Evolutionary conservation across 1,284 basidiomycete species (phyloP), one percentile per base, ranked within the genome.

Genomic region (Apiotrichum veenhuisii): DNA sequence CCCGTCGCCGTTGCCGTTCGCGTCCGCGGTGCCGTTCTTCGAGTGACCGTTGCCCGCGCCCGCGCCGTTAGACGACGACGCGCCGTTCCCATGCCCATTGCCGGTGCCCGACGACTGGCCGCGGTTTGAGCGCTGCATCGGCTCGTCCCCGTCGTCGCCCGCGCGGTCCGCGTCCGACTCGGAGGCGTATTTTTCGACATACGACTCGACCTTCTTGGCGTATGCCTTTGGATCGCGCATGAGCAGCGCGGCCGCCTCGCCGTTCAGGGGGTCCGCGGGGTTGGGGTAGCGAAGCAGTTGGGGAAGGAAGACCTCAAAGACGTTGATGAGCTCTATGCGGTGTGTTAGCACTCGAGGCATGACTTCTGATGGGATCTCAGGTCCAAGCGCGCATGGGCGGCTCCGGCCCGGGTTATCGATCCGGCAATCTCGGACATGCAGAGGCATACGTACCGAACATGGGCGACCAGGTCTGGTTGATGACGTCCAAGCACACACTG

Each of bases 381-480:
- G n/a, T n/a, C n/a, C n/a, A n/a, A n/a, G n/a, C n/a, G n/a, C n/a
- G n/a, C n/a, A n/a, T n/a, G n/a, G n/a, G n/a, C n/a, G n/a, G n/a
- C n/a, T n/a, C n/a, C n/a, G n/a, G n/a, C n/a, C n/a, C n/a, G n/a
- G n/a, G n/a, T n/a, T n/a, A n/a, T n/a, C n/a, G n/a, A n/a, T n/a
- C n/a, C n/a, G n/a, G n/a, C n/a, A n/a, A n/a, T n/a, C n/a, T n/a
- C n/a, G n/a, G n/a, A n/a, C n/a, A n/a, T n/a, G n/a, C n/a, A n/a
- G n/a, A n/a, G n/a, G n/a, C n/a, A 57, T 25, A 67, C 83, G 59
- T 74, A 92, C 91, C 91, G 74, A 95, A 97, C 94, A 97, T 97
- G 2, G 93, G 94, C 34, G 93, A 96, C 94, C 93, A 97, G n/a
- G 93, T 96, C 79, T 95, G 92, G 75, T 96, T 96, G 75, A 96